Conservation (phyloP, 139 green algal species). For the Penium margaritaceum region DNA sequence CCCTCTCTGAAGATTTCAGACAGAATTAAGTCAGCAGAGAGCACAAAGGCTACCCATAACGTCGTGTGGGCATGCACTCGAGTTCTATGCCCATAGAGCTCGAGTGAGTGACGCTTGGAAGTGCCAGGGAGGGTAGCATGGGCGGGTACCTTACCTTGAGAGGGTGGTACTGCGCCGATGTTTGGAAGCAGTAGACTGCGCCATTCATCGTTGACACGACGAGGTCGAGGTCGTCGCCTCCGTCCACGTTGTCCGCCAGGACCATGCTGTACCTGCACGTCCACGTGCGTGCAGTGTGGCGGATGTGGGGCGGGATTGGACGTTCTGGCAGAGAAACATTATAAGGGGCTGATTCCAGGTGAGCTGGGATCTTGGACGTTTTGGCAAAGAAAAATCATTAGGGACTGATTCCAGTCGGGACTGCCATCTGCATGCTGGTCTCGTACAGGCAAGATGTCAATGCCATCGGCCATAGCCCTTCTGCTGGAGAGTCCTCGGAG, state of each 20-base stretch:
- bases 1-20: too few species aligned
- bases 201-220: slow-evolving; percentile 89
- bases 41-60: too few species aligned
- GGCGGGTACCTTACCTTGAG: slow-evolving; percentile 53
- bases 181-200: slow-evolving; percentile 81
- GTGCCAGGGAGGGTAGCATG: background rate
- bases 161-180: slow-evolving; percentile 64
- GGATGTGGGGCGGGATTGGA: background rate
- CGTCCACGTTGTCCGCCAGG: slow-evolving; percentile 83
- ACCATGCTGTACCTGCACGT: slow-evolving; percentile 67
- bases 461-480: too few species aligned
- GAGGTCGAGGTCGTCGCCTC: slow-evolving; percentile 63
- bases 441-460: background rate
- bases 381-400: too few species aligned
- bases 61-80: too few species aligned
- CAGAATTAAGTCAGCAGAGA: too few species aligned
- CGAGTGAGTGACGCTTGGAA: background rate
- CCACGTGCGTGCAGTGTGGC: background rate
- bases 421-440: background rate
- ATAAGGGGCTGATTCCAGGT: too few species aligned
- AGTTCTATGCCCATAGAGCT: too few species aligned
- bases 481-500: too few species aligned
- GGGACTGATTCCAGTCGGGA: background rate
- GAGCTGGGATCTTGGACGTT: too few species aligned
- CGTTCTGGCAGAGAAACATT: too few species aligned